Conservation (phyloP, 768 basidiomycete species). For the Pulveroboletus sp. region DNA sequence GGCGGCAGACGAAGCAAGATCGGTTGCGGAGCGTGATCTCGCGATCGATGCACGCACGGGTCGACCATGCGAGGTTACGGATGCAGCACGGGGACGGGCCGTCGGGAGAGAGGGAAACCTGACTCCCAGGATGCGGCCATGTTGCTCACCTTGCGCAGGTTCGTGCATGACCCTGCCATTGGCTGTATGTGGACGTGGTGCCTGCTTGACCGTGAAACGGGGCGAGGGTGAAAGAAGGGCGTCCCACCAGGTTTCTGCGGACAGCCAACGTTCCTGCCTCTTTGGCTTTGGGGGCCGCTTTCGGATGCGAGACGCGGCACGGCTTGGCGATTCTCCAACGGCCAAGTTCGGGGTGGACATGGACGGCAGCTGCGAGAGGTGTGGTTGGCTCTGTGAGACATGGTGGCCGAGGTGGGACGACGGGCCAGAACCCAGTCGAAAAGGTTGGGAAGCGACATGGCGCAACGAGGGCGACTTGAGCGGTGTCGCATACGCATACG, state of each 20-base stretch:
- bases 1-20: slow-evolving; percentile 11
- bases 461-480: slow-evolving; percentile 14
- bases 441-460: slow-evolving; percentile 25
- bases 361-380: slow-evolving; percentile 30
- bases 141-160: slow-evolving; percentile 35
- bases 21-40: slow-evolving; percentile 23
- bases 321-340: slow-evolving; percentile 6
- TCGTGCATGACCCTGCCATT: slow-evolving; percentile 40
- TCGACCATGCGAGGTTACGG: slow-evolving; percentile 4
- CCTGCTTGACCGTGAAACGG: slow-evolving; percentile 54
- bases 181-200: slow-evolving; percentile 11
- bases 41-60: slow-evolving; percentile 1
- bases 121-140: background rate
- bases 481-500: slow-evolving; percentile 48
- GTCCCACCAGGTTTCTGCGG: slow-evolving; percentile 81
- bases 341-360: slow-evolving; percentile 68
- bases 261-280: slow-evolving; percentile 62
- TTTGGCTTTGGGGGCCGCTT: slow-evolving; percentile 32
- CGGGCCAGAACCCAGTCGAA: no score
- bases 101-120: slow-evolving; percentile 9
- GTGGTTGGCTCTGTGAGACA: background rate
- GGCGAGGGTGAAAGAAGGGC: slow-evolving; percentile 76
- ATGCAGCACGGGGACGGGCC: slow-evolving; percentile 23
- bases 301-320: slow-evolving; percentile 13
- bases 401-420: slow-evolving; percentile 8